phyloP scores from a whole-genome alignment of 768 basidiomycete species.

The Bullera alba region DNA sequence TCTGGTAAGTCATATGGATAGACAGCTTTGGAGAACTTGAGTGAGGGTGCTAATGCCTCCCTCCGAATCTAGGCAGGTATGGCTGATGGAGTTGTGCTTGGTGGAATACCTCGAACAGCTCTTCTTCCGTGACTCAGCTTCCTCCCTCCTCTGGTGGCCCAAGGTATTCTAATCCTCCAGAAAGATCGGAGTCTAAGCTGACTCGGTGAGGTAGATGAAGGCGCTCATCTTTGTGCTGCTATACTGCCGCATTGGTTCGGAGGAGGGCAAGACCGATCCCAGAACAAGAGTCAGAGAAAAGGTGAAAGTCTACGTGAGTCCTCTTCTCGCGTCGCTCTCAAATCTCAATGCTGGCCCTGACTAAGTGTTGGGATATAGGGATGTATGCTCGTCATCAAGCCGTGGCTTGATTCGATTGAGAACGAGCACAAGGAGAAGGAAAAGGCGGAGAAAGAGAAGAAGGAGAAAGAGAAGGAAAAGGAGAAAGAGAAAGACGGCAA shows the following conservation, averaged over 20 bases:
- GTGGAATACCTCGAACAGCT: slow-evolving; percentile 30
- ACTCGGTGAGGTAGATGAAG: background rate
- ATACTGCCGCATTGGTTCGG: too few species aligned
- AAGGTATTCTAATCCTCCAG: slow-evolving; percentile 9
- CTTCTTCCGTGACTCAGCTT: slow-evolving; percentile 20
- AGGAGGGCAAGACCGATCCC: background rate
- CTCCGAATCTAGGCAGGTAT: slow-evolving; percentile 25
- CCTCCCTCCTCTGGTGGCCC: slow-evolving; percentile 25
- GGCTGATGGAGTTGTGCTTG: slow-evolving; percentile 18
- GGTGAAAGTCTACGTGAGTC: slow-evolving; percentile 6
- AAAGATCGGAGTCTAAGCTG: background rate
- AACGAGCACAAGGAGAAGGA: slow-evolving; percentile 1
- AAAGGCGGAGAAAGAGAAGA: background rate
- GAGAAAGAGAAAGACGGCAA: slow-evolving; percentile 5
- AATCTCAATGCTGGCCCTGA: background rate
- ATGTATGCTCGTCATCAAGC: slow-evolving; percentile 18
- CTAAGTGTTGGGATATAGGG: slow-evolving; percentile 5
- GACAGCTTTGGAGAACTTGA: too few species aligned
- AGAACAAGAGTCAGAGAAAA: background rate
- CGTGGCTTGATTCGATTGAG: slow-evolving; percentile 14
- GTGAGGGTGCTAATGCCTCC: too few species aligned
- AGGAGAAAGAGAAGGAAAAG: slow-evolving; percentile 2
- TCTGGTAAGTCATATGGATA: slow-evolving; percentile 15
- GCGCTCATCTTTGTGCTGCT: background rate
- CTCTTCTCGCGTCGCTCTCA: background rate